Evolutionary conservation across 305 asterid genomes (phyloP).

Genomic region (Fraxinus nigra): DNA sequence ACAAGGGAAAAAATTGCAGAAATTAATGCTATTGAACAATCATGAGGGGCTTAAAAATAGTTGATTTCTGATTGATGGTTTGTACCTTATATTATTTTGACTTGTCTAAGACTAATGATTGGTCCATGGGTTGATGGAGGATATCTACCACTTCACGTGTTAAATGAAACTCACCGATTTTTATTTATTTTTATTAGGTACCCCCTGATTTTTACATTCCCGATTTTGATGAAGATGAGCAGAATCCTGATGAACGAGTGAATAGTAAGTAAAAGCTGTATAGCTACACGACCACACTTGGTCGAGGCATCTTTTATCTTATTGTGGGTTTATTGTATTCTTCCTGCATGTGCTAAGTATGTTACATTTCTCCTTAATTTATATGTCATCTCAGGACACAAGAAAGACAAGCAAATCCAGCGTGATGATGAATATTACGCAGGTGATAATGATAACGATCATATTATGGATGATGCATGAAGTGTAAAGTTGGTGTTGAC

Average conservation of each 20-base stretch:
- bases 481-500: slow-evolving; percentile 10
- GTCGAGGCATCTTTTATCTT: neutral
- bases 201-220: slow-evolving; percentile 96
- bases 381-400: slow-evolving; percentile 51
- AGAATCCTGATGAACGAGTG: slow-evolving; percentile 82
- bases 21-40: neutral
- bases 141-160: neutral
- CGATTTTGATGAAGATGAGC: slow-evolving; percentile 84
- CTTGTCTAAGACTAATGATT: neutral
- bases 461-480: slow-evolving; percentile 58
- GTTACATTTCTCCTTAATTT: neutral
- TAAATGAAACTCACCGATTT: neutral
- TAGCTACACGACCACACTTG: neutral
- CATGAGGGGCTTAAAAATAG: neutral
- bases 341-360: neutral
- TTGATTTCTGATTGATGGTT: neutral
- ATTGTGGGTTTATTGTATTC: neutral
- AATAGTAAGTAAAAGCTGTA: slow-evolving; percentile 56
- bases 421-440: slow-evolving; percentile 94
- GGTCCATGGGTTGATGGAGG: neutral
- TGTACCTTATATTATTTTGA: slow-evolving; percentile 1
- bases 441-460: slow-evolving; percentile 89
- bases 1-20: neutral
- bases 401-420: slow-evolving; percentile 87
- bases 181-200: slow-evolving; percentile 44